Evolutionary conservation across 306 rosid genomes (phyloP), one percentile per base, ranked within the genome.

Genomic region (Boehmeria nivea): DNA sequence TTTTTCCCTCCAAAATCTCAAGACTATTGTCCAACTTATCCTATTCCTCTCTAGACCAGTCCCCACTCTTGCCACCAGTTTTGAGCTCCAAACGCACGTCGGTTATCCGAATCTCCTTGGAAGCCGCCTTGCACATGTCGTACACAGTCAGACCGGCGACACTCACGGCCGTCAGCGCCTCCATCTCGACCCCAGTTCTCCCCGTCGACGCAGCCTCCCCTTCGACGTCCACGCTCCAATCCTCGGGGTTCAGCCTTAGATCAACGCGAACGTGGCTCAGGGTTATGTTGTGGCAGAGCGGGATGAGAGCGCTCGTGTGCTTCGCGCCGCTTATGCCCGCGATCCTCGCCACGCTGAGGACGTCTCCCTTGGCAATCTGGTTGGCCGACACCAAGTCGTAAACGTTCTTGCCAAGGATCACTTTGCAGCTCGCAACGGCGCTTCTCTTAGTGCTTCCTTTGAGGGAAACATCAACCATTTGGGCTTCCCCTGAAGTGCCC

Each of bases 61-160:
- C 81, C 42, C 98, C 98, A 65, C 89, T 87, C 76, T 84, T 91
- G 64, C 96, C 98, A 48, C 98, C 98, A 51, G 81, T 65, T 75
- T 91, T 91, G 55, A 65, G 62, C 74, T 74, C 63, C 1, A 91
- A 90, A 49, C 79, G 73, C 47, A 82, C 66, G 65, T 82, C 83
- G 17, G 94, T 82, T 43, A 87, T 82, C 42, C 44, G 64, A 54
- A 91, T 82, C 57, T 67, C 81, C 51, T 91, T 87, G 3, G 95
- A 82, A 62, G 96, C 93, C 61, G 94, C 96, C 69, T 91, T 91
- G 63, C 98, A 91, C 98, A 87, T 87, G 64, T 91, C 96, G 61
- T 87, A 84, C 9, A 87, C 85, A 2, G 96, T 91, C 40, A 87
- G 76, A 47, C 89, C 96, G 26, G 89, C 88, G 47, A 84, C 61